phyloP scores from a whole-genome alignment of 495 filamentous ascomycete genomes.

The Aspergillus olivimuriae region DNA sequence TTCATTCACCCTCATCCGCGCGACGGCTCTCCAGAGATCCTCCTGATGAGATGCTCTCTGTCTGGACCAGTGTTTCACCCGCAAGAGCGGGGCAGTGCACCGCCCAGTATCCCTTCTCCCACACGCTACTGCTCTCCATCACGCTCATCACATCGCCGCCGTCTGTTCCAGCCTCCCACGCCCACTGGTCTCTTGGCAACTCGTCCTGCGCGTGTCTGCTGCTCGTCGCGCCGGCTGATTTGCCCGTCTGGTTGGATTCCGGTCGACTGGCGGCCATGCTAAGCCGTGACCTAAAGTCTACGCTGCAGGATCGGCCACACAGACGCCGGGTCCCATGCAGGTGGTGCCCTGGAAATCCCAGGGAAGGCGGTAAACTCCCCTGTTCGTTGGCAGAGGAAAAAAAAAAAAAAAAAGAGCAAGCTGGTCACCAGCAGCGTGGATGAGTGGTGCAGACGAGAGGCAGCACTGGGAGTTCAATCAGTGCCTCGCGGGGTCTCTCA shows the following conservation, averaged over 20 bases:
- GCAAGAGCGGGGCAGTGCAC: no score
- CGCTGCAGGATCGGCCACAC: slow-evolving; percentile 17
- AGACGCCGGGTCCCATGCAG: slow-evolving; percentile 6
- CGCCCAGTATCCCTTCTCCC: not conserved
- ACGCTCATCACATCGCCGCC: no score
- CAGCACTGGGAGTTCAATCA: no score
- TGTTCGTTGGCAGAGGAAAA: not conserved
- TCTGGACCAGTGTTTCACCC: slow-evolving; percentile 22
- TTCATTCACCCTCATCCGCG: no score
- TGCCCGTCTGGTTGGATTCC: slow-evolving; percentile 1
- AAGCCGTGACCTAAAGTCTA: slow-evolving; percentile 20
- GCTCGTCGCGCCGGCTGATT: slow-evolving; percentile 6
- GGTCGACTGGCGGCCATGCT: slow-evolving; percentile 5
- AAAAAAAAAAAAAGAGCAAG: not conserved
- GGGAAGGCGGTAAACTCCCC: not conserved
- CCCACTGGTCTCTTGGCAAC: not conserved
- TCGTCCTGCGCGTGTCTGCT: not conserved
- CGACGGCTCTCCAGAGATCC: no score
- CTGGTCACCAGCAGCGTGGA: not conserved
- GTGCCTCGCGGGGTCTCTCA: no score
- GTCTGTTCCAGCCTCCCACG: not conserved
- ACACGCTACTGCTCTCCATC: no score
- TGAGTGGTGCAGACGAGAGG: no score
- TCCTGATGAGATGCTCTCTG: no score
- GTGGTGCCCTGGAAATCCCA: not conserved